Percentiles rank a stretch among this genome's conserved stretches.
Evolutionary conservation across 306 rosid genomes (phyloP).

Genomic region (Lathyrus tuberosus): DNA sequence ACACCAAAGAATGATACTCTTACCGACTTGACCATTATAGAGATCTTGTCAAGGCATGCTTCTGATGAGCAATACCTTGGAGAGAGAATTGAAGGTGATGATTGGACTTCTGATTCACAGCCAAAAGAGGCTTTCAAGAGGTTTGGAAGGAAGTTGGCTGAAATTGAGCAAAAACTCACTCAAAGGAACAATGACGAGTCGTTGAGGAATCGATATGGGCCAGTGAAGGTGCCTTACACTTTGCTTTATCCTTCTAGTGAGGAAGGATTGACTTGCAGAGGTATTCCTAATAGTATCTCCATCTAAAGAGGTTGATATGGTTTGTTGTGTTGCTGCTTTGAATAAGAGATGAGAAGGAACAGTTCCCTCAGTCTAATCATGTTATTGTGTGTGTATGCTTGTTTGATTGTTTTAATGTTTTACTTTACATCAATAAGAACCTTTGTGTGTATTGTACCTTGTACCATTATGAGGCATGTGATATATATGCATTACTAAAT

Average conservation of each 20-base stretch:
- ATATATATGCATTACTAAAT: too few species aligned
- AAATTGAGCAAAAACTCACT: slow-evolving; percentile 52
- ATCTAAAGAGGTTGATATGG: slow-evolving; percentile 42
- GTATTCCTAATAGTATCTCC: slow-evolving; percentile 80
- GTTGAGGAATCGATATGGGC: slow-evolving; percentile 61
- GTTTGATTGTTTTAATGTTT: slow-evolving; percentile 6
- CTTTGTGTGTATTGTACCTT: not conserved
- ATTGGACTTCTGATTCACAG: slow-evolving; percentile 59
- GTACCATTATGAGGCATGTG: too few species aligned
- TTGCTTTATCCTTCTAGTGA: slow-evolving; percentile 62
- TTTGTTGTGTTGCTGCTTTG: slow-evolving; percentile 8
- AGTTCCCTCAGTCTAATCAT: slow-evolving; percentile 8
- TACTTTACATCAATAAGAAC: slow-evolving; percentile 7
- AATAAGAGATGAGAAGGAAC: slow-evolving; percentile 29
- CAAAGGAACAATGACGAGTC: slow-evolving; percentile 55
- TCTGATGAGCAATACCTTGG: slow-evolving; percentile 43
- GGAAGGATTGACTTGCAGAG: slow-evolving; percentile 68
- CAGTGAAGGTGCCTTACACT: slow-evolving; percentile 77
- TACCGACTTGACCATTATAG: slow-evolving; percentile 48
- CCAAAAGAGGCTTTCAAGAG: slow-evolving; percentile 55
- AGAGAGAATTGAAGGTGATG: not conserved
- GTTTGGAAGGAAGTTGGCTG: slow-evolving; percentile 54
- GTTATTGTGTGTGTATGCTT: not conserved
- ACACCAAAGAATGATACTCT: slow-evolving; percentile 45
- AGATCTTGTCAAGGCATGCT: slow-evolving; percentile 52